Evolutionary conservation across 2,329 filamentous ascomycete species (phyloP), one percentile per base, ranked within the genome.

Genomic region (Aspergillus sp.): DNA sequence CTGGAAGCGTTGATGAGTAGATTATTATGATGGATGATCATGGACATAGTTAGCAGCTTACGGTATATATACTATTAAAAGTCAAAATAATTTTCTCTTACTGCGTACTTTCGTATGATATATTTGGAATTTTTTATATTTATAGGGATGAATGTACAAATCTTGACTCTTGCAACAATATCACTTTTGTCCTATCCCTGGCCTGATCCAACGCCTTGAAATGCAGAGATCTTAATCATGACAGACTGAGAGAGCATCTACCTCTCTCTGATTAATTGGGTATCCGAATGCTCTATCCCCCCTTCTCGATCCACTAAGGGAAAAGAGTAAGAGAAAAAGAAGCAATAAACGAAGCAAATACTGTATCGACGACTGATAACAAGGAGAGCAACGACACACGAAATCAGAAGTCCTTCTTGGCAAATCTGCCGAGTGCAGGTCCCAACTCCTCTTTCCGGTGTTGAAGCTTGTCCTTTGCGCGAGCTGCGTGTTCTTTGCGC

Each of bases 371-470:
- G 19, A 19, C 19, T 19, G 19, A 36, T 34, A 37, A 40, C 29
- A 26, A 7, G 29, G 39, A 41, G 7, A 11, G 29, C 33, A 35
- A 50, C 44, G 39, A 43, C 42, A 43, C 30, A 49, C 40, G 31
- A 37, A 29, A 42, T 53, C 37, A 62, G 30, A 53, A 46, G 34
- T 58, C 80, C 67, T 84, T 90, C 66, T 80, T 82, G 11, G 83
- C 88, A 71, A 98, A 98, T 55, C 93, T 79, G 46, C 82, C 84
- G 64, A 98, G 69, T 38, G 90, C 89, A 48, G 91, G 90, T 0
- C 93, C 93, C 52, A 96, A 73, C 53, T 91, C 85, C 65, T 86
- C 78, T 53, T 77, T 76, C 65, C 88, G 81, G 61, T 79, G 78
- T 58, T 81, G 77, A 55, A 84, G 71, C 59, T 77, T 83, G 59